phyloP scores from a whole-genome alignment of 805 yeast species.

The Metschnikowia kofuensis region DNA sequence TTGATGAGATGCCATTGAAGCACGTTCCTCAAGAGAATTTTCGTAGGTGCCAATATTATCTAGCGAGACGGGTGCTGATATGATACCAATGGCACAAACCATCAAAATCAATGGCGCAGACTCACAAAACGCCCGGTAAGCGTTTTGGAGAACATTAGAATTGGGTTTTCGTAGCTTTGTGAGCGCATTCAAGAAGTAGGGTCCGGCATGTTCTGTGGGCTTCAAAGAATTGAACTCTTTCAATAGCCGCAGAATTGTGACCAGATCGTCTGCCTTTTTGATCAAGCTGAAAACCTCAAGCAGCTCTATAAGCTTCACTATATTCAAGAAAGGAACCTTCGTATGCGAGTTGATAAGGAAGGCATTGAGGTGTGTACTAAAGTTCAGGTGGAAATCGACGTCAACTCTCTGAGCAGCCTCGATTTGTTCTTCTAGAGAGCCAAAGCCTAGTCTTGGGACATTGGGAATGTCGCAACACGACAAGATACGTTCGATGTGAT shows the following conservation, averaged over 20 bases:
- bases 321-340: conserved; percentile 32
- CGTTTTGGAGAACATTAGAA: conserved; percentile 17
- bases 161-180: conserved; percentile 15
- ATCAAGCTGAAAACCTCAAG: conserved; percentile 26
- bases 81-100: conserved; percentile 33
- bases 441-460: background rate
- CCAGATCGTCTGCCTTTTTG: conserved; percentile 15
- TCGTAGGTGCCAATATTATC: conserved; percentile 30
- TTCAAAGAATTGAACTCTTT: conserved; percentile 10
- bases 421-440: conserved; percentile 16
- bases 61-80: conserved; percentile 30
- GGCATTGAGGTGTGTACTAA: conserved; percentile 23
- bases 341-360: conserved; percentile 32
- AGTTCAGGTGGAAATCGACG: conserved; percentile 15
- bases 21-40: conserved; percentile 28
- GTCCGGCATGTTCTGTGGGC: conserved; percentile 3
- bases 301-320: conserved; percentile 27
- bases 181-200: conserved; percentile 3
- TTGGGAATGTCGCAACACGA: conserved; percentile 3
- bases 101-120: conserved; percentile 26
- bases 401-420: conserved; percentile 17
- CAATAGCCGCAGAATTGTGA: conserved; percentile 20
- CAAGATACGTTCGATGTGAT: conserved; percentile 4
- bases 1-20: background rate
- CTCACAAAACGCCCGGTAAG: conserved; percentile 21